These are phyloP conservation scores for Erigeron canadensis DNA, from an alignment of 129 eudicot species.

Conservation along the genomic window DNA sequence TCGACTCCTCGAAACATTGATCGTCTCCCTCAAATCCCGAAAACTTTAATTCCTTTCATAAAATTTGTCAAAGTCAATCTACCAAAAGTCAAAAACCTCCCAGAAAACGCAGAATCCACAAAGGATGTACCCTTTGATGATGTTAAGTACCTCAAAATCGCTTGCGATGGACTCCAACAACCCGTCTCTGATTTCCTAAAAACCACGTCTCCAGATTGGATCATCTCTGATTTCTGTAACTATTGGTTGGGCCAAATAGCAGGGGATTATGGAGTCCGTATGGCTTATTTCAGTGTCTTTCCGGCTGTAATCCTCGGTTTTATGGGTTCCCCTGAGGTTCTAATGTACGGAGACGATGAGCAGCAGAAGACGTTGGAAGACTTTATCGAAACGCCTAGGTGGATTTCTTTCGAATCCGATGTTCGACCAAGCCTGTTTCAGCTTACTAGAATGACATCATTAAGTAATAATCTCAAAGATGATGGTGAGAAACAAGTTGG, in stretches of 20 bases:
- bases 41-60: background rate
- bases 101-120: slow-evolving; percentile 16
- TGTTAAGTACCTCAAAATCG: slow-evolving; percentile 34
- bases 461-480: too few species aligned
- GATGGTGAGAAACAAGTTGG: background rate
- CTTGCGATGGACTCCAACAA: slow-evolving; percentile 27
- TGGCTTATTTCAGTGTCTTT: slow-evolving; percentile 12
- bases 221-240: slow-evolving; percentile 21
- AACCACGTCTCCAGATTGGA: slow-evolving; percentile 31
- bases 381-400: background rate
- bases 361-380: background rate
- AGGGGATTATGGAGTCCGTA: slow-evolving; percentile 7
- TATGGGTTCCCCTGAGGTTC: slow-evolving; percentile 7
- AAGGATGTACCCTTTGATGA: slow-evolving; percentile 24
- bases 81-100: slow-evolving; percentile 19
- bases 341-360: slow-evolving; percentile 8
- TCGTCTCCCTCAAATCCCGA: too few species aligned
- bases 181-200: slow-evolving; percentile 21
- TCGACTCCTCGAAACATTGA: too few species aligned
- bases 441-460: too few species aligned
- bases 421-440: slow-evolving; percentile 17
- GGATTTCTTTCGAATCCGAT: slow-evolving; percentile 16
- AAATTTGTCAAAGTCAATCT: slow-evolving; percentile 7
- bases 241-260: slow-evolving; percentile 27
- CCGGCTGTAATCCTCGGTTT: background rate